Evolutionary conservation across 306 rosid genomes (phyloP).

Genomic region (Calophaca sinica): DNA sequence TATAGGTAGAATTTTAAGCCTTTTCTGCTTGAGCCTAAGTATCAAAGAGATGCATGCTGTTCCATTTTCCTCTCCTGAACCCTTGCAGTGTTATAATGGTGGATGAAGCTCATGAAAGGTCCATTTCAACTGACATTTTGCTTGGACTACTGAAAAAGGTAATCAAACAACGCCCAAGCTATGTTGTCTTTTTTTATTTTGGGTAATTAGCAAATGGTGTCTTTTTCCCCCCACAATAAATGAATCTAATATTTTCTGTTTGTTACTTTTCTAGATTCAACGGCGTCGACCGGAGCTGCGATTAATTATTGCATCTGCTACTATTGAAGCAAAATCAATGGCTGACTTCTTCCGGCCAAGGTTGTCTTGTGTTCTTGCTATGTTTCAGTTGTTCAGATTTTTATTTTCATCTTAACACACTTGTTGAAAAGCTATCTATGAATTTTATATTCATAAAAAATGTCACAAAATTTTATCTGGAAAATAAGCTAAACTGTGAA

Average conservation of each 20-base stretch:
- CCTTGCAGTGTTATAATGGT: constrained; percentile 82
- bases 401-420: constrained; percentile 20
- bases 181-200: neutral
- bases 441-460: constrained; percentile 28
- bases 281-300: constrained; percentile 87
- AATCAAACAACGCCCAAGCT: constrained; percentile 2
- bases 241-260: constrained; percentile 33
- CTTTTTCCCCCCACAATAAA: neutral
- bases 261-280: constrained; percentile 67
- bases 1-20: constrained; percentile 63
- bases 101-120: constrained; percentile 98
- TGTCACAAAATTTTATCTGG: neutral
- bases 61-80: constrained; percentile 27
- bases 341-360: constrained; percentile 74
- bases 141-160: constrained; percentile 97
- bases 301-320: constrained; percentile 87
- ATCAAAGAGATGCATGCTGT: constrained; percentile 17
- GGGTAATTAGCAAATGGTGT: neutral
- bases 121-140: constrained; percentile 90
- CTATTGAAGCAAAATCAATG: constrained; percentile 94
- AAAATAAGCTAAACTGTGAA: constrained; percentile 22
- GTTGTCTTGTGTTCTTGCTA: constrained; percentile 52
- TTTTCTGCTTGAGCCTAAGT: neutral
- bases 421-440: neutral
- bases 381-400: constrained; percentile 31